Evolutionary conservation across 1,139 yeast species (phyloP), one percentile per base, ranked within the genome.

Genomic region (Protomyces arabidopsidicola): DNA sequence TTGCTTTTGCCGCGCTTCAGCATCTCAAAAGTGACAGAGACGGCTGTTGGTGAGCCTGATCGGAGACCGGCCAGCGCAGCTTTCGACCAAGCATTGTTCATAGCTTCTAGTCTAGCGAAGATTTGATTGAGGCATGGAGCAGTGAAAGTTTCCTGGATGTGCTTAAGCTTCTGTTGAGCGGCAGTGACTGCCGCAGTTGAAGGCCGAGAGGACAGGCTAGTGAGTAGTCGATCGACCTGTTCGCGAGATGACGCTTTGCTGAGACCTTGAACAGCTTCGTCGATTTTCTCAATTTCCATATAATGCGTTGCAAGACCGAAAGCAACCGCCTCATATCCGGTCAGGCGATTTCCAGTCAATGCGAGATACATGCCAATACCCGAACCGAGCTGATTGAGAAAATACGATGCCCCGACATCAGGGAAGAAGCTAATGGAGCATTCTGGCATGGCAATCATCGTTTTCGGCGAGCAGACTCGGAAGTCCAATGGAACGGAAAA

Each of bases 361-460:
- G 96, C 95, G 67, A 89, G 78, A 75, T 88, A 93, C 73, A 86
- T 82, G 55, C 98, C 98, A 67, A 91, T 76, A 71, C 88, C 84
- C 66, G 88, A 89, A 71, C 88, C 93, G 67, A 90, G 76, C 69
- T 89, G 82, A 51, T 96, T 90, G 70, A 93, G 79, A 76, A 90
- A 91, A 76, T 88, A 93, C 5, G 96, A 85, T 52, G 95, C 86
- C 52, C 98, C 98, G 8, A 93, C 98, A 74, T 93, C 98, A 10
- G 97, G 96, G 78, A 89, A 88, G 74, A 91, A 89, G 0, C 98
- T 98, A 74, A 93, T 93, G 71, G 88, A 91, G 81, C 95, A 88
- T 75, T 93, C 98, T 5, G 98, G 98, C 98, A 93, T 93, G 67
- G 98, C 96, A 76, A 91, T 83, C 72, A 86, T 81, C 18, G 98